A percentile compares a stretch with the other conserved stretches of the same genome.
These are phyloP conservation scores for Rhizopogon vinicolor DNA, from an alignment of 768 basidiomycete genomes.

Conservation along the genomic window DNA sequence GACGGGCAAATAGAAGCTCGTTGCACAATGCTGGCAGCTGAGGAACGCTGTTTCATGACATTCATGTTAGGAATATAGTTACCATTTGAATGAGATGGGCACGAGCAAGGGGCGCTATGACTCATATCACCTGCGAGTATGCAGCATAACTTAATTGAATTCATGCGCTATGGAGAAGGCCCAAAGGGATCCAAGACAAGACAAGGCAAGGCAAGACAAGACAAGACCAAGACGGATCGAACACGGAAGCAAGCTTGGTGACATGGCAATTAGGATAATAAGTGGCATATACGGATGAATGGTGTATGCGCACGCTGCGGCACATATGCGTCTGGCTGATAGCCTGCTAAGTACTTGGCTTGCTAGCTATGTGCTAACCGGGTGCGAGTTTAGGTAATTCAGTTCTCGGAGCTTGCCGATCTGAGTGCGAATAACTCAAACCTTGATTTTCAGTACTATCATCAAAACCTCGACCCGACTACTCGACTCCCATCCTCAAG, in stretches of 20 bases:
- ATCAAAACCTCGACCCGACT: slow-evolving; percentile 46
- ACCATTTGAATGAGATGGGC: background rate
- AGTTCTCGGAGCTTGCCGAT: slow-evolving; percentile 13
- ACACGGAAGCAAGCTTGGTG: background rate
- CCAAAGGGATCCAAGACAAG: background rate
- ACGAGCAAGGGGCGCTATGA: background rate
- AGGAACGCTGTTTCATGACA: background rate
- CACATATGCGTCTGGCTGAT: no score
- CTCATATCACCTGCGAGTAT: background rate
- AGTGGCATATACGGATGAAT: no score
- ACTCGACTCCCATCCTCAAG: slow-evolving; percentile 58
- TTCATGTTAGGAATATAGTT: background rate
- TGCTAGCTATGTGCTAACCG: no score
- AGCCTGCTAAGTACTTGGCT: no score
- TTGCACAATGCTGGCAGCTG: background rate
- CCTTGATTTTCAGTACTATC: slow-evolving; percentile 41
- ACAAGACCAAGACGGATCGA: background rate
- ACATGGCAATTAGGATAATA: no score
- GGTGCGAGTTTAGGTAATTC: no score
- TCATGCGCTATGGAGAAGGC: background rate
- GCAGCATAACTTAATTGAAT: background rate
- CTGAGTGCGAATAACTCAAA: slow-evolving; percentile 29
- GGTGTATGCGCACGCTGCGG: no score
- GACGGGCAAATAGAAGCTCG: background rate
- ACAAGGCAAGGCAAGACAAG: background rate